Base-by-base conservation (phyloP, 352 stramenopile genomes). In the Globisporangium heterothallicum region DNA sequence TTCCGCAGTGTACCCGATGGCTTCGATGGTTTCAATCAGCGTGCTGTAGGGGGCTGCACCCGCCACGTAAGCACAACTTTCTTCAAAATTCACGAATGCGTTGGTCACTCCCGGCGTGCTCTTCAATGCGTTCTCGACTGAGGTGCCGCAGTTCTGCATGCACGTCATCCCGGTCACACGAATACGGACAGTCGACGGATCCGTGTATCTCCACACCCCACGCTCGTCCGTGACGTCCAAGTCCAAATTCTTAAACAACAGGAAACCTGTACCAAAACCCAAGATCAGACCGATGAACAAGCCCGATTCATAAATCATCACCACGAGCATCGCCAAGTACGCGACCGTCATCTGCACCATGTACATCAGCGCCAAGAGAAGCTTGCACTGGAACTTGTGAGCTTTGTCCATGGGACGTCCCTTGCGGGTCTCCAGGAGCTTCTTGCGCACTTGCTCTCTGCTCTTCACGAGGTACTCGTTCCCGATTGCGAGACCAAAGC, bases 71-170 rank as follows among this genome's bases (percentile, higher is more conserved):
- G 82, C 84, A 25, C 68, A 79, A 38, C 67, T 63, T 49, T 94
- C 79, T 29, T 80, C 70, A 48, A 92, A 92, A 49, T 80, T 66
- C 27, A 95, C 86, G 34, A 87, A 67, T 38, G 76, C 88, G 50
- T 84, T 70, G 6, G 70, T 75, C 46, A 96, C 88, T 27, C 86
- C 84, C 16, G 70, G 54, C 13, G 78, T 66, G 19, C 24, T 49
- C 27, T 52, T 36, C 34, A 94, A 52, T 21, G 83, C 64, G 42
- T 82, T 80, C 52, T 78, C 58, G 10, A 93, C 76, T 3, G 83
- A 92, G 36, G 51, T 96, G 26, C 92, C 94, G 55, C 86, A 92
- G 61, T 96, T 96, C 27, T 92, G 88, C 74, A 97, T 87, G 43
- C 81, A 92, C 46, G 72, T 82, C 78, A 97, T 96, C 42, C 91